Evolutionary conservation across 2,329 filamentous ascomycete species (phyloP).

Genomic region (Pseudofabraea citricarpa): DNA sequence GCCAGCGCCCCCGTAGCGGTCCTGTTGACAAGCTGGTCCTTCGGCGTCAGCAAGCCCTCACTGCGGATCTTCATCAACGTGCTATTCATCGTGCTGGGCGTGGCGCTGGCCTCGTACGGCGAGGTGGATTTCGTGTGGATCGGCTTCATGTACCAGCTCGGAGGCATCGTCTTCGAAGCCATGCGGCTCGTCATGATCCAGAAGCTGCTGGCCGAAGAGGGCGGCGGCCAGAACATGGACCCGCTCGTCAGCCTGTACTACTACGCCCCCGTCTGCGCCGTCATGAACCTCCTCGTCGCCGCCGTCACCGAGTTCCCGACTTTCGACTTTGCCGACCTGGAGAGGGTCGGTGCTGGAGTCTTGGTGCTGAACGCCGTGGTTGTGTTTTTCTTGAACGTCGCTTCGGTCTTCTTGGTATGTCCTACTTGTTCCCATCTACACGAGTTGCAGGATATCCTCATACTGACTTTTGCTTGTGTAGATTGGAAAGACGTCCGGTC

Average conservation of each 20-base stretch:
- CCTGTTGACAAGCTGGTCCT: conserved; percentile 78
- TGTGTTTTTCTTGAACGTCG: conserved; percentile 77
- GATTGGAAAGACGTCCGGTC: conserved; percentile 82
- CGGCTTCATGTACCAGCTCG: conserved; percentile 73
- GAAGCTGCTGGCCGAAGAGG: conserved; percentile 61
- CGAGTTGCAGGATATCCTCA: neutral
- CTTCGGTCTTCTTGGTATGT: conserved; percentile 76
- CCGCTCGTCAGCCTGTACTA: conserved; percentile 85
- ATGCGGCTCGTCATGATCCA: conserved; percentile 79
- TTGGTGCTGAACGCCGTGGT: conserved; percentile 71
- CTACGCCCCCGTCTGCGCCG: conserved; percentile 75
- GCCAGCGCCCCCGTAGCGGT: conserved; percentile 90
- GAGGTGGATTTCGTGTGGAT: conserved; percentile 86
- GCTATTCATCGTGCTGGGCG: conserved; percentile 85
- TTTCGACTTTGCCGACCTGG: conserved; percentile 62
- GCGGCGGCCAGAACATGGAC: conserved; percentile 83
- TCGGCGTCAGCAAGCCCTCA: conserved; percentile 79
- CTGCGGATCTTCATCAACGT: conserved; percentile 85
- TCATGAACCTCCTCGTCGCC: conserved; percentile 71
- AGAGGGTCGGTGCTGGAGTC: conserved; percentile 65
- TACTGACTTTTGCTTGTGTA: conserved; percentile 31
- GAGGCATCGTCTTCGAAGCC: conserved; percentile 74
- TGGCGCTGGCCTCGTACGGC: conserved; percentile 86
- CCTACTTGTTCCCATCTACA: neutral
- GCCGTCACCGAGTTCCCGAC: conserved; percentile 66